Evolutionary conservation across 2,329 filamentous ascomycete genomes (phyloP).

Genomic region (Grosmannia huntii): DNA sequence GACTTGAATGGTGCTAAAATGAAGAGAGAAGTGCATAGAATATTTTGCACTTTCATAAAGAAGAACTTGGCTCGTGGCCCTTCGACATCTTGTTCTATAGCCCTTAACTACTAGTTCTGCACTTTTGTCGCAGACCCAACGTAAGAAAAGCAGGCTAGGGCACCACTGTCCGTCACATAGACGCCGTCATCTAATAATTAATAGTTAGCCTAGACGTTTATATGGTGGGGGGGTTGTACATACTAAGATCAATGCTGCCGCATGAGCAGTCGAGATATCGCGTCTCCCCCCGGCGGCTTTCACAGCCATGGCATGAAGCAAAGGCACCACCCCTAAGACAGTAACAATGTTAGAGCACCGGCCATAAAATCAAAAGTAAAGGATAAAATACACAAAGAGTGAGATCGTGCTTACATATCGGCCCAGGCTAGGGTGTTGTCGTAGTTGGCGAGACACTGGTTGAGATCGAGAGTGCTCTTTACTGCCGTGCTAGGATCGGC

Average conservation of each 20-base stretch:
- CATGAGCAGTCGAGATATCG: slow-evolving; percentile 8
- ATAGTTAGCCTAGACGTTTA: neutral
- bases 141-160: slow-evolving; percentile 5
- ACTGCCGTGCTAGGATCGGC: neutral
- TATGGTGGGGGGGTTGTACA: neutral
- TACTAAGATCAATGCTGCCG: slow-evolving; percentile 8
- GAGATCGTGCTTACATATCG: neutral
- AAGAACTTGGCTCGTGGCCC: neutral
- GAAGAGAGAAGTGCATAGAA: no score
- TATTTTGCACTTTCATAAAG: no score
- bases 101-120: neutral
- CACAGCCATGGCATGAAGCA: slow-evolving; percentile 6
- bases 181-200: neutral
- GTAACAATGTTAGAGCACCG: neutral
- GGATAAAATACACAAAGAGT: no score
- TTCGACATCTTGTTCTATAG: neutral
- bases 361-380: neutral
- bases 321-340: slow-evolving; percentile 3
- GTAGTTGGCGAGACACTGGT: slow-evolving; percentile 9
- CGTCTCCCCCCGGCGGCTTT: neutral
- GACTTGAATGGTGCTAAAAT: neutral
- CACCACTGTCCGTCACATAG: slow-evolving; percentile 1
- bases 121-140: neutral
- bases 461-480: slow-evolving; percentile 4
- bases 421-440: slow-evolving; percentile 8